Base-by-base conservation (phyloP, 2,329 filamentous ascomycete species). In the Chaetomium olivaceum region DNA sequence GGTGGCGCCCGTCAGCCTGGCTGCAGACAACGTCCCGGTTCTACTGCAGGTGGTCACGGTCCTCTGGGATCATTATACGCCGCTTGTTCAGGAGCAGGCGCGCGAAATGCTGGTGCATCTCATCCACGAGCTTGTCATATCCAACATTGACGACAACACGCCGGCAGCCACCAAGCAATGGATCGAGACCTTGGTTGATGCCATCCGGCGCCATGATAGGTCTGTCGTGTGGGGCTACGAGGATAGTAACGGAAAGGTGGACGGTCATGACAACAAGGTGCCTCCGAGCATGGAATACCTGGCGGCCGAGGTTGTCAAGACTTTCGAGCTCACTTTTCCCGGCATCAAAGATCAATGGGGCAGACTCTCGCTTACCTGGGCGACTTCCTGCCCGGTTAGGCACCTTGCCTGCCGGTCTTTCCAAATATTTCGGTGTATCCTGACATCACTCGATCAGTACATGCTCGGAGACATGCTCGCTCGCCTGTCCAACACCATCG, bases 401-500 rank as follows among this genome's bases (percentile, higher is more conserved):
- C 95, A 99, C 79, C 82, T 99, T 60, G 95, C 95, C 1, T 99
- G 96, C 75, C 89, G 95, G 31, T 99, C 96, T 0, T 98, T 99
- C 78, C 96, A 99, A 75, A 90, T 99, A 12, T 99, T 97, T 80
- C 87, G 95, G 36, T 98, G 94, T 75, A 93, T 98, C 62, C 86
- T 96, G 31, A 96, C 92, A 19, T 92, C 91, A 0, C 80, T 98
- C 25, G 94, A 99, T 74, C 93, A 96, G 71, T 84, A 89, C 64
- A 99, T 98, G 94, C 85, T 99, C 19, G 93, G 92, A 2, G 95
- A 99, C 73, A 99, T 99, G 93, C 87, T 99, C 25, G 93, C 91
- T 14, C 86, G 96, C 56, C 82, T 99, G 36, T 98, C 94, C 1
- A 99, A 98, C 76, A 99, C 95, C 0, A 95, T 99, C 72, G 93